Percentiles rank a stretch among this genome's conserved stretches.
Conservation (phyloP, 306 rosid genomes). For the Prosopis cineraria region DNA sequence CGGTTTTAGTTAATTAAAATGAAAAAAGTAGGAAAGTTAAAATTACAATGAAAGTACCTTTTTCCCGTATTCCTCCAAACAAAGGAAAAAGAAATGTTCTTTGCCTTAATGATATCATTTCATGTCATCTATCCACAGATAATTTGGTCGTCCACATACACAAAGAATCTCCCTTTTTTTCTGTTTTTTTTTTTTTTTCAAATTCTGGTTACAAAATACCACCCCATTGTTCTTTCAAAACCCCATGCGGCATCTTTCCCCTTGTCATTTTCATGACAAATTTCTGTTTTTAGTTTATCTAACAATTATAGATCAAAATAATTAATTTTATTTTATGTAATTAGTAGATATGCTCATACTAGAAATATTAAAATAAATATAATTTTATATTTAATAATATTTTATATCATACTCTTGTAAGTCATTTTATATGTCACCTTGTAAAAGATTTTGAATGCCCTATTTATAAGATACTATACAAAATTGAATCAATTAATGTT, state of each 20-base stretch:
- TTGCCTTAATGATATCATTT: not conserved
- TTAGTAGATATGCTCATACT: not conserved
- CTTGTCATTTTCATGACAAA: not conserved
- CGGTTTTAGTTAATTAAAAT: not conserved
- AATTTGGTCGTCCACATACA: constrained; percentile 6
- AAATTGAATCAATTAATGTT: too few relatives aligned
- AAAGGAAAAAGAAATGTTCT: not conserved
- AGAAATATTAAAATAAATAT: not conserved
- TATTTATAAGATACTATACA: too few relatives aligned
- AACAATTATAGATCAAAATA: not conserved
- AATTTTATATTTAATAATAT: too few relatives aligned
- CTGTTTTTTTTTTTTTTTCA: not conserved
- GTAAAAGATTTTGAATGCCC: too few relatives aligned
- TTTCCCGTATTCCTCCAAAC: not conserved
- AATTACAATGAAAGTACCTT: too few relatives aligned
- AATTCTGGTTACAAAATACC: not conserved
- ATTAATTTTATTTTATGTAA: not conserved
- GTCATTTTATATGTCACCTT: too few relatives aligned
- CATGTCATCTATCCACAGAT: not conserved
- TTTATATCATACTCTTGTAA: too few relatives aligned
- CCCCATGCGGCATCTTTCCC: not conserved
- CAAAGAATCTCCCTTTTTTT: not conserved
- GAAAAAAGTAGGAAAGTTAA: too few relatives aligned
- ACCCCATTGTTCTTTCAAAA: not conserved
- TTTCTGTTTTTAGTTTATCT: not conserved